Evolutionary conservation across 2,329 filamentous ascomycete species (phyloP), one percentile per base, ranked within the genome.

Genomic region (Sordariomycetes sp.): DNA sequence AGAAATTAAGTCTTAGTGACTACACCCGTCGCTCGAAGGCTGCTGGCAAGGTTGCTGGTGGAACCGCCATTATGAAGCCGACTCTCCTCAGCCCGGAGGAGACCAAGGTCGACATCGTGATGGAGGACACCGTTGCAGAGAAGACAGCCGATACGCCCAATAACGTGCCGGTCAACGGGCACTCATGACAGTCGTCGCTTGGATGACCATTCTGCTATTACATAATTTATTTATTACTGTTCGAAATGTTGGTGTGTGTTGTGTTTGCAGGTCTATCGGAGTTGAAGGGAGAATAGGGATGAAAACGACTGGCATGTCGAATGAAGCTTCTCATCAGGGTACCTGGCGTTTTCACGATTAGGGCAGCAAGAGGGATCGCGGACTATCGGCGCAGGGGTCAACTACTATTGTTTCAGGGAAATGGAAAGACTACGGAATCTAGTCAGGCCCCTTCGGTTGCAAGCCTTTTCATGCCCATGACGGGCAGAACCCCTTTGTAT

Each of bases 1-100:
- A 82, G 63, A 81, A 80, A 52, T 57, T 82, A 24, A 80, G 73
- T 41, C 52, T 81, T 3, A 80, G 75, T 46, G 77, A 81, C 46
- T 82, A 82, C 46, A 72, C 65, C 8, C 76, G 73, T 50, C 73
- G 69, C 42, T 62, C 71, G 33, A 78, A 75, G 47, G 66, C 65
- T 4, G 64, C 66, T 3, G 64, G 45, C 49, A 46, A 62, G 34
- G 43, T 50, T 8, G 37, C 46, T 3, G 46, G 47, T 4, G 50
- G 48, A 3, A 42, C 44, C 23, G 41, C 48, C 12, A 30, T 53
- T 12, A 40, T 54, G 15, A 63, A 59, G 37, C 46, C 59, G 16
- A 52, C 49, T 23, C 42, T 57, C 6, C 49, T 54, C 3, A 57
- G 53, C 28, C 53, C 54, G 1, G 57, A 60, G 12, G 56, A 58